phyloP scores from a whole-genome alignment of 352 stramenopile species.

The Globisporangium apiculatum region DNA sequence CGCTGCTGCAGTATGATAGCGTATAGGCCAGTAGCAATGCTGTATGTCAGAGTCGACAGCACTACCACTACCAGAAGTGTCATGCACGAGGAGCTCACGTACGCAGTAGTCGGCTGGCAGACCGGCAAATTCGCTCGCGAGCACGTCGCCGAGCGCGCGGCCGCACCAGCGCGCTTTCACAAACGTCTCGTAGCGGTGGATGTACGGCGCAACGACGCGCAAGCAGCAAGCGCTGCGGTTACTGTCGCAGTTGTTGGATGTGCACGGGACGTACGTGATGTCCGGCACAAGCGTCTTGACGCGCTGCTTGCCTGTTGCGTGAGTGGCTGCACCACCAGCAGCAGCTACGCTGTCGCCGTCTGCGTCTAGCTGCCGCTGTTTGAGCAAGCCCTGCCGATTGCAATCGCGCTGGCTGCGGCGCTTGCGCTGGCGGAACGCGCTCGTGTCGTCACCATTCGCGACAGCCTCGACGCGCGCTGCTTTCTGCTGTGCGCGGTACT shows the following conservation, averaged over 20 bases:
- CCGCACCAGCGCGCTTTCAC: conserved; percentile 89
- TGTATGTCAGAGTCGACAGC: not conserved
- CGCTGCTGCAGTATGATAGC: conserved; percentile 20
- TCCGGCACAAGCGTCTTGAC: conserved; percentile 1
- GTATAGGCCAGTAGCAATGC: not conserved
- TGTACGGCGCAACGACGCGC: conserved; percentile 79
- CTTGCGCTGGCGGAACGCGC: conserved; percentile 22
- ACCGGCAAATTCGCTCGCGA: conserved; percentile 44
- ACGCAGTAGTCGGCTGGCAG: conserved; percentile 40
- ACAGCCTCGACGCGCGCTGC: conserved; percentile 10
- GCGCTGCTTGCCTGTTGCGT: not conserved
- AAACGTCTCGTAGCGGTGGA: conserved; percentile 88
- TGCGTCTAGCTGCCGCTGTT: conserved; percentile 2
- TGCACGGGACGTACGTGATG: conserved; percentile 19
- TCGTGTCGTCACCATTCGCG: conserved; percentile 3
- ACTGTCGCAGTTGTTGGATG: conserved; percentile 19
- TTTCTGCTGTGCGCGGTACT: conserved; percentile 33
- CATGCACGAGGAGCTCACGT: not conserved
- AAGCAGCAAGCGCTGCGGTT: conserved; percentile 13
- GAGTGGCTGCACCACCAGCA: not conserved
- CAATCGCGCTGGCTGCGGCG: conserved; percentile 30
- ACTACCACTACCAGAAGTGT: not conserved
- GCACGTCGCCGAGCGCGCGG: conserved; percentile 80
- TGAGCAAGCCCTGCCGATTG: conserved; percentile 7
- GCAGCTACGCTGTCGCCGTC: conserved; percentile 1